A percentile compares a stretch with the other conserved stretches of the same genome.
Conservation (phyloP, 352 stramenopile species). For the Phytophthora rubi region DNA sequence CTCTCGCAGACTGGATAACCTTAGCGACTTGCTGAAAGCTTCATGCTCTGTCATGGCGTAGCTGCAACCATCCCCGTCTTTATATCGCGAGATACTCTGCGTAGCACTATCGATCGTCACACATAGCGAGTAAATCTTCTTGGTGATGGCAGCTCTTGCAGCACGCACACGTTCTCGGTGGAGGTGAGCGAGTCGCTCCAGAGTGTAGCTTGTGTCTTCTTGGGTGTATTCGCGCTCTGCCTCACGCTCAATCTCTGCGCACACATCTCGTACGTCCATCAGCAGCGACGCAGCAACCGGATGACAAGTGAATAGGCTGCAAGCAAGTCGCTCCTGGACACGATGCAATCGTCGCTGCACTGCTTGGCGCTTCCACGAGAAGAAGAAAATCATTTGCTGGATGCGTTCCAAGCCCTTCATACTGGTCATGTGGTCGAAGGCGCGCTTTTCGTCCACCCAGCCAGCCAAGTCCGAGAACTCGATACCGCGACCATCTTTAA, state of each 20-base stretch:
- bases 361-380: slow-evolving; percentile 71
- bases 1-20: slow-evolving; percentile 45
- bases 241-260: slow-evolving; percentile 29
- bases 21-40: slow-evolving; percentile 33
- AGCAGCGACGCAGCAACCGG: slow-evolving; percentile 41
- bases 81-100: slow-evolving; percentile 23
- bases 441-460: slow-evolving; percentile 70
- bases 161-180: slow-evolving; percentile 23
- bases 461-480: too few species aligned
- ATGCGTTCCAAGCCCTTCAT: slow-evolving; percentile 70
- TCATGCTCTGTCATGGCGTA: slow-evolving; percentile 29
- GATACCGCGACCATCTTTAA: too few species aligned
- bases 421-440: slow-evolving; percentile 75
- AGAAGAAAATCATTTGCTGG: slow-evolving; percentile 77
- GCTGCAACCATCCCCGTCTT: slow-evolving; percentile 10
- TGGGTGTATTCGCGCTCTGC: slow-evolving; percentile 17
- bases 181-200: slow-evolving; percentile 20
- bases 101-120: slow-evolving; percentile 23
- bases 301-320: slow-evolving; percentile 63
- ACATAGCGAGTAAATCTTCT: slow-evolving; percentile 33
- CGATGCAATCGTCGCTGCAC: slow-evolving; percentile 50
- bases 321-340: slow-evolving; percentile 44
- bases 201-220: slow-evolving; percentile 24
- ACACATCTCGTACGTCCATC: slow-evolving; percentile 34
- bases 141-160: slow-evolving; percentile 19